Evolutionary conservation across 2,329 filamentous ascomycete genomes (phyloP), one percentile per base, ranked within the genome.

Genomic region (Pseudocercospora fuligena): DNA sequence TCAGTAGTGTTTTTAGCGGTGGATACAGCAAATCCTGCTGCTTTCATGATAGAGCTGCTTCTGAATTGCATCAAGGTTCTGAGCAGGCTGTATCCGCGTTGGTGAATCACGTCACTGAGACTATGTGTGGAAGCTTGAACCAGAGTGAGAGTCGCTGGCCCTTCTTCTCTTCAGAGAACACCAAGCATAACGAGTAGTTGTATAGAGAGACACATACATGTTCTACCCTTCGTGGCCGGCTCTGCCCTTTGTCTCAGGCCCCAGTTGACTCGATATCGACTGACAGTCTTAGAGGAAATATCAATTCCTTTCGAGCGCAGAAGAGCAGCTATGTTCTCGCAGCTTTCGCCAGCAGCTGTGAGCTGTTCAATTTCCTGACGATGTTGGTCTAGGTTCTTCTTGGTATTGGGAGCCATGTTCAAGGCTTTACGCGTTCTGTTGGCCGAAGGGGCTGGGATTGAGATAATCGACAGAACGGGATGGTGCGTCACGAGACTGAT

Each of bases 231-330:
- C 11, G 64, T 73, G 25, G 63, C 60, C 9, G 68, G 64, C 60
- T 66, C 61, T 25, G 68, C 62, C 27, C 73, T 64, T 60, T 73
- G 63, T 27, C 72, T 69, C 7, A 73, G 63, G 33, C 73, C 73
- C 72, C 71, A 74, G 43, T 66, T 59, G 16, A 74, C 64, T 31
- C 73, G 66, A 59, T 69, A 69, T 6, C 70, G 64, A 53, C 66
- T 69, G 63, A 74, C 66, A 11, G 71, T 73, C 59, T 73, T 73
- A 16, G 67, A 65, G 36, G 62, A 66, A 47, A 70, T 36, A n/a
- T 71, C 57, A 23, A 71, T 57, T 46, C 73, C 73, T 54, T 65
- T 58, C 5, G 66, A 66, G 12, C 53, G 60, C n/a, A 74, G 59
- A 1, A 68, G 67, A 33, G 53, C 66, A 14, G 73, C 69, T 16